Base-by-base conservation (phyloP, 2,329 filamentous ascomycete species). In the Pseudogymnoascus sp. region DNA sequence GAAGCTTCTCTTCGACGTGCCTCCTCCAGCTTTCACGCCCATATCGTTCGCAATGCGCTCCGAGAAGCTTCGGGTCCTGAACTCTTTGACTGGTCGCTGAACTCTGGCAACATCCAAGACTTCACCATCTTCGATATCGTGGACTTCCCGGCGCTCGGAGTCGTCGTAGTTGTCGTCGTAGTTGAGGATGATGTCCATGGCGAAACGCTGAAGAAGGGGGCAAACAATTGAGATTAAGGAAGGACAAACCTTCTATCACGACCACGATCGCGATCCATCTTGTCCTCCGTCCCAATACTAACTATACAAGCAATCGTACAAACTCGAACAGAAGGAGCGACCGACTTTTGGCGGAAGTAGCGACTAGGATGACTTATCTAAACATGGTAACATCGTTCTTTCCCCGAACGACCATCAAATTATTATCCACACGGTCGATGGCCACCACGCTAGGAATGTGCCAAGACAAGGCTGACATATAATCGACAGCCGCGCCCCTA, bases 231-330 rank as follows among this genome's bases (percentile, higher is more conserved):
- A 65, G 61, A 60, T 62, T 48, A 66, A 59, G 7, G 27, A 37
- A 36, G 8, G 62, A 68, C 72, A 64, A 66, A 77, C 76, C 76
- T 77, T 72, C 76, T 71, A 62, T 72, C 74, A 64, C 75, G 72
- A 70, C 76, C 75, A 68, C 75, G 72, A 63, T 76, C 74, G 45
- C 45, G 45, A 27, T 55, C 45, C 45, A 55, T 55, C n/a, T 9
- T 40, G 10, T 25, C 25, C 6, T n/a, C 58, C 33, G 58, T 59
- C 37, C 12, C 33, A 5, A 10, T 6, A 40, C 33, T 36, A 59
- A 15, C 8, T 40, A 40, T 40, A 36, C 33, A 40, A 35, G 25
- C 40, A 36, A 59, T 59, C 25, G 21, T 36, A 40, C 58, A 36
- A 29, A 36, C 5, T 29, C 31, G 12, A 36, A 59, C 58, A 29